Evolutionary conservation across 306 rosid genomes (phyloP).

Genomic region (Cajanus cajan): DNA sequence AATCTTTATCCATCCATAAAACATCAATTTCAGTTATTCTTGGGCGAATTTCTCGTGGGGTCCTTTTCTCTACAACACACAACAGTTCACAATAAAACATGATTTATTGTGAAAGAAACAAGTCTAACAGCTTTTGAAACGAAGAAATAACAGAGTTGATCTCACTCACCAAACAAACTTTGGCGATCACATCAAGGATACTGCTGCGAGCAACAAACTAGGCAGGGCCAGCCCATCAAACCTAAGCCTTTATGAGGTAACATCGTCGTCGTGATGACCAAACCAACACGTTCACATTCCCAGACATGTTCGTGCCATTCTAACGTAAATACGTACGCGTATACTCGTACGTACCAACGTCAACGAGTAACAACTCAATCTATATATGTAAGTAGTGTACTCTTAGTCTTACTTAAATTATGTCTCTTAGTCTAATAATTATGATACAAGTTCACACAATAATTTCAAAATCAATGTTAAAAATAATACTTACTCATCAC

Average conservation of each 20-base stretch:
- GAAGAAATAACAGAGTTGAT: not conserved
- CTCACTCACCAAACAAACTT: not conserved
- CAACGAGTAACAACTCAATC: not conserved
- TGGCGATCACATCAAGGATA: slow-evolving; percentile 13
- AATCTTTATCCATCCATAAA: not conserved
- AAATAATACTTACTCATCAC: too few relatives aligned
- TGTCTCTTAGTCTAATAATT: too few relatives aligned
- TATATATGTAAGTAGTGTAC: not conserved
- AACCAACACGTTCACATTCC: slow-evolving; percentile 20
- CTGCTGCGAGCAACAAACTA: slow-evolving; percentile 17
- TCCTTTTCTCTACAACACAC: not conserved
- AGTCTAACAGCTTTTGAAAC: not conserved
- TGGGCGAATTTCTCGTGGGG: not conserved
- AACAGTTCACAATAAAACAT: slow-evolving; percentile 2
- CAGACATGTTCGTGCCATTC: slow-evolving; percentile 24
- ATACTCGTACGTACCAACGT: not conserved
- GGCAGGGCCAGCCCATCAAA: slow-evolving; percentile 3
- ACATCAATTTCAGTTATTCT: not conserved
- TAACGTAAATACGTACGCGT: slow-evolving; percentile 18
- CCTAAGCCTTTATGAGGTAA: slow-evolving; percentile 24
- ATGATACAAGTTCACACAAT: too few relatives aligned
- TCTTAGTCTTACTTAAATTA: not conserved
- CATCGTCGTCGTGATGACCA: slow-evolving; percentile 30
- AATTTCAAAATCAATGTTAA: too few relatives aligned
- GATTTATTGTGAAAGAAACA: slow-evolving; percentile 26